Base-by-base conservation (phyloP, 2,329 filamentous ascomycete species). In the Sporothrix euskadiensis region DNA sequence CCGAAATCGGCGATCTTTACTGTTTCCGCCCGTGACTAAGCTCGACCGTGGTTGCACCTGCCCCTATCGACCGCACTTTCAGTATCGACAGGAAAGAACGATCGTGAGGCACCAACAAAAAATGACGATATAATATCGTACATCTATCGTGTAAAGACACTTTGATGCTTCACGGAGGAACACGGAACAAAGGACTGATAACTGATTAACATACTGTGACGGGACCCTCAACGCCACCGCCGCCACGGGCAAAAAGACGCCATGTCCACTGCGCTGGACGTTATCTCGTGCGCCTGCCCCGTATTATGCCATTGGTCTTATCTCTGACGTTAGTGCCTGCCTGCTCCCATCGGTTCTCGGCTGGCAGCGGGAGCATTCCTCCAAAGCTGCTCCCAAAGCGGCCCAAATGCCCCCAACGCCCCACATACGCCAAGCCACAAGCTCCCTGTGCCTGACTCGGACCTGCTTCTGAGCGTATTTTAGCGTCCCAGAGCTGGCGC, bases 281-380 rank as follows among this genome's bases (percentile, higher is more conserved):
- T 32, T 52, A 68, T 49, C 63, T 68, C 6, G 14, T 16, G 56
- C 56, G 35, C 22, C 32, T 71, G 69, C 69, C 57, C 57, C 69
- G 41, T 57, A 63, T 63, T 63, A 61, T 71, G 69, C 41, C 56
- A 65, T 54, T 71, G 26, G 54, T 35, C 69, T 71, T 71, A 71
- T 71, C 69, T 71, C 57, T 71, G 39, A 56, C 57, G 69, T 54
- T 69, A 69, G 65, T 30, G 47, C 65, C 9, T 19, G 9, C 3
- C 41, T 16, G 14, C 41, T 44, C n/a, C 8, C 8, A 41, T 44
- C 59, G 59, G 26, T n/a, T 52, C 26, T 52, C 47, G 44, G 44
- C 26, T 35, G 22, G 65, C 26, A 69, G 35, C 59, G 59, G 44
- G 35, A 9, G 35, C 59, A 35, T 6, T 8, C 19, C 52, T 12